phyloP scores from a whole-genome alignment of 2,329 filamentous ascomycete genomes.

The Penicillium sp. region DNA sequence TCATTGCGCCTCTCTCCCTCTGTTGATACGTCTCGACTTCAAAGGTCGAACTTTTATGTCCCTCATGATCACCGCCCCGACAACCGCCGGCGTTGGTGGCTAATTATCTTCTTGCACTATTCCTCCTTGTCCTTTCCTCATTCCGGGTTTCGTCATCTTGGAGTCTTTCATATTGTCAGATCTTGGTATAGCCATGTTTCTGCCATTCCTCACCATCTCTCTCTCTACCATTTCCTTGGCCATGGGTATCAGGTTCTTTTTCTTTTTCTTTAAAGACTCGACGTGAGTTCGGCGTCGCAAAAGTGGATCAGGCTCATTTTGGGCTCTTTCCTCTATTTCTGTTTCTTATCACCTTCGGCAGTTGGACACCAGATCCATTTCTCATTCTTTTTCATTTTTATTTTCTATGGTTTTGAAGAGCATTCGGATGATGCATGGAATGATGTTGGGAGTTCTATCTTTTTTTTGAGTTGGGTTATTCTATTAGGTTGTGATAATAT shows the following conservation, averaged over 20 bases:
- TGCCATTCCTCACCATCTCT: not conserved
- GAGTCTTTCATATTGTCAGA: not conserved
- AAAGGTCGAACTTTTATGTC: slow-evolving; percentile 13
- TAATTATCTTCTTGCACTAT: slow-evolving; percentile 5
- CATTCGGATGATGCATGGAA: slow-evolving; percentile 22
- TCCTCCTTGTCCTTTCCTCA: not conserved
- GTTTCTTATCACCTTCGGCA: not conserved
- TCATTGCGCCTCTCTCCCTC: slow-evolving; percentile 4
- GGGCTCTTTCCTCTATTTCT: not conserved
- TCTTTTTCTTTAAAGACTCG: slow-evolving; percentile 6
- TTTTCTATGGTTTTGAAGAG: slow-evolving; percentile 5
- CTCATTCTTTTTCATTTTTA: slow-evolving; percentile 6
- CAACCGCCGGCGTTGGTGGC: slow-evolving; percentile 17
- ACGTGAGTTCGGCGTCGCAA: slow-evolving; percentile 20
- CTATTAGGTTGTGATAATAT: slow-evolving; percentile 26
- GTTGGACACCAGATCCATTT: not conserved
- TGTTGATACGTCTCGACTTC: slow-evolving; percentile 18
- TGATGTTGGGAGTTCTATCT: slow-evolving; percentile 18
- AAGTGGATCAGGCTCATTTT: slow-evolving; percentile 10
- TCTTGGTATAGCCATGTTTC: slow-evolving; percentile 1
- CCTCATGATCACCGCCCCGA: slow-evolving; percentile 19
- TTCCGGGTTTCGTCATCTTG: too few species aligned
- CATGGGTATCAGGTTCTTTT: not conserved
- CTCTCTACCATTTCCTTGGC: slow-evolving; percentile 2
- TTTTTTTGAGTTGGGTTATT: slow-evolving; percentile 11